These are phyloP conservation scores for Lipomyces sp. DNA, from an alignment of 805 yeast species.

Conservation along the genomic window DNA sequence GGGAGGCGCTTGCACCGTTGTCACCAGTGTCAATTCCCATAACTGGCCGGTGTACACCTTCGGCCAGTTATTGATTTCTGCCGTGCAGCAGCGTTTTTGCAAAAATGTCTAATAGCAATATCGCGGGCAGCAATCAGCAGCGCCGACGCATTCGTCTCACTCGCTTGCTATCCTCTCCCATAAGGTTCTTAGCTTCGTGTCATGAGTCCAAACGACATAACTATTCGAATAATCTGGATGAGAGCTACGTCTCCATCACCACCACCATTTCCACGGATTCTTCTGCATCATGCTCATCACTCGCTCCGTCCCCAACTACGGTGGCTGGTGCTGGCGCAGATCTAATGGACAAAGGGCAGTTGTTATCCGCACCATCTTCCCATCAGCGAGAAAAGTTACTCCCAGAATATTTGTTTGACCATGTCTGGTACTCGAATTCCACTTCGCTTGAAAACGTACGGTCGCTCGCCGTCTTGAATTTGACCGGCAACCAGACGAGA, in stretches of 20 bases:
- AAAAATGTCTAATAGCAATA: background rate
- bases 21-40: no score
- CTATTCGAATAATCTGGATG: background rate
- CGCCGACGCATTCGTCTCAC: background rate
- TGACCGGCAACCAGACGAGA: slow-evolving; percentile 8
- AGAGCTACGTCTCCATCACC: slow-evolving; percentile 1
- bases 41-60: no score
- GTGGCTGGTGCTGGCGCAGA: slow-evolving; percentile 7
- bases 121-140: background rate
- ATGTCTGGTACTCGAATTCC: no score
- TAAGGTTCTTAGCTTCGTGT: slow-evolving; percentile 4
- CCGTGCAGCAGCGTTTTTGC: background rate
- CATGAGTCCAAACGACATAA: background rate
- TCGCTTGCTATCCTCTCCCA: slow-evolving; percentile 4
- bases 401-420: no score
- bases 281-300: slow-evolving; percentile 11
- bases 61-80: background rate
- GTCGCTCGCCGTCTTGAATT: slow-evolving; percentile 10
- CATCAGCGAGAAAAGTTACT: background rate
- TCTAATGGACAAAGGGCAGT: background rate
- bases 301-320: slow-evolving; percentile 9
- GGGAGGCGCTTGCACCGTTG: no score
- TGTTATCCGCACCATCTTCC: background rate
- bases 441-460: background rate
- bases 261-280: background rate